Percentiles rank a stretch among this genome's conserved stretches.
Evolutionary conservation across 2,329 filamentous ascomycete species (phyloP).

Genomic region (Fusarium devonianum): DNA sequence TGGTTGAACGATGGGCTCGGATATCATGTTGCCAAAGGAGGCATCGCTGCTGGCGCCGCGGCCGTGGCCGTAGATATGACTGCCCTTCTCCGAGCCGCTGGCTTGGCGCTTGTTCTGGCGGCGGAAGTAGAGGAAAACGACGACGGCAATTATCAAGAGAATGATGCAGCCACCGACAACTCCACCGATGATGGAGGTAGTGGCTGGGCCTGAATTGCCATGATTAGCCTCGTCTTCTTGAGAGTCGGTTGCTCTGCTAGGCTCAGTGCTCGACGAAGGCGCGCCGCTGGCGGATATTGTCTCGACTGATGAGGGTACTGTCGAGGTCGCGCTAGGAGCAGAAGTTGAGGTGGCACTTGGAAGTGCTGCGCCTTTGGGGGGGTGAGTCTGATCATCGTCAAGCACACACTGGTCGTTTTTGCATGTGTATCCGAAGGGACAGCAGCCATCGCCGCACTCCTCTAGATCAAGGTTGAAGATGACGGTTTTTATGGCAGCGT

Average conservation of each 20-base stretch:
- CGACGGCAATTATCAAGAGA: slow-evolving; percentile 49
- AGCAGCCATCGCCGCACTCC: slow-evolving; percentile 68
- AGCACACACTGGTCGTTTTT: slow-evolving; percentile 59
- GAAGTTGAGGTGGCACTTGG: slow-evolving; percentile 35
- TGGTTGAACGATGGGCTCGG: slow-evolving; percentile 60
- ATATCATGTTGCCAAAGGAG: slow-evolving; percentile 58
- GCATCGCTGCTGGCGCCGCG: slow-evolving; percentile 35
- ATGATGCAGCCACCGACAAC: slow-evolving; percentile 56
- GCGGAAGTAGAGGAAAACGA: slow-evolving; percentile 52
- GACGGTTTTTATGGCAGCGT: slow-evolving; percentile 71
- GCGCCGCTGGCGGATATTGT: slow-evolving; percentile 36
- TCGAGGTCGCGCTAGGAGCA: slow-evolving; percentile 28
- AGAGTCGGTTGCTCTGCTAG: slow-evolving; percentile 18
- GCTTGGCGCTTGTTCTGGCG: slow-evolving; percentile 39
- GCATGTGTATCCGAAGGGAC: slow-evolving; percentile 76
- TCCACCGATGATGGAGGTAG: slow-evolving; percentile 55
- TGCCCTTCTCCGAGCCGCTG: slow-evolving; percentile 31
- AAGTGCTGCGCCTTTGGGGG: slow-evolving; percentile 44
- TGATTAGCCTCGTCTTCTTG: slow-evolving; percentile 17
- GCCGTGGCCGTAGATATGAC: slow-evolving; percentile 20
- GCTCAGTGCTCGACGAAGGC: slow-evolving; percentile 24
- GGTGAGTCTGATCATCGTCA: slow-evolving; percentile 58
- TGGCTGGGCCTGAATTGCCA: slow-evolving; percentile 41
- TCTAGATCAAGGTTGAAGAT: slow-evolving; percentile 63
- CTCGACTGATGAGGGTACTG: slow-evolving; percentile 31